Evolutionary conservation across 768 basidiomycete genomes (phyloP).

Genomic region (Pisolithus microcarpus): DNA sequence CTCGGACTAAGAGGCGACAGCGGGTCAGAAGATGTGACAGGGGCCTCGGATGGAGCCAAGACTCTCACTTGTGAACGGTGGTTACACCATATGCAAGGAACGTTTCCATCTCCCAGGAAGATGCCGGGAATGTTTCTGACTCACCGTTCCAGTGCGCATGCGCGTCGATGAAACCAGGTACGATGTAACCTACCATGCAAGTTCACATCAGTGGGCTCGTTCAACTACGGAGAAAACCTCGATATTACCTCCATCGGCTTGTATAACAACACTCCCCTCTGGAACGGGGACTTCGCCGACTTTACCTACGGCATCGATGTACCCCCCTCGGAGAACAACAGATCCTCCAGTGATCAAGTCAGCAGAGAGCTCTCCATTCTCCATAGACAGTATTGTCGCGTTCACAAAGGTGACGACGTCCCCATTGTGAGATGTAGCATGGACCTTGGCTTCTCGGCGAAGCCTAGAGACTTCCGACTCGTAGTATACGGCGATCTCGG

Average conservation of each 20-base stretch:
- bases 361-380: slow-evolving; percentile 36
- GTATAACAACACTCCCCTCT: slow-evolving; percentile 38
- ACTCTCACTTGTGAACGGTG: slow-evolving; percentile 62
- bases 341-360: slow-evolving; percentile 51
- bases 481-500: slow-evolving; percentile 54
- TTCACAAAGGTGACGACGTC: slow-evolving; percentile 56
- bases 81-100: slow-evolving; percentile 75
- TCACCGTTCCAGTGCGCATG: slow-evolving; percentile 68
- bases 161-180: slow-evolving; percentile 70
- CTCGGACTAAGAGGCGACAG: slow-evolving; percentile 44
- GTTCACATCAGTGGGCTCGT: slow-evolving; percentile 2
- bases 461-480: slow-evolving; percentile 55
- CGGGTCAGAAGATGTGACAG: not conserved
- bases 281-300: slow-evolving; percentile 29
- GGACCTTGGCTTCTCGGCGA: slow-evolving; percentile 40
- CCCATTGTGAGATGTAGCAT: slow-evolving; percentile 2
- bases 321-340: slow-evolving; percentile 47
- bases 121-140: slow-evolving; percentile 45
- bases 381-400: slow-evolving; percentile 67
- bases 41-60: not conserved
- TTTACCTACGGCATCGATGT: slow-evolving; percentile 45
- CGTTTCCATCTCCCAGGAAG: slow-evolving; percentile 68
- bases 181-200: slow-evolving; percentile 43
- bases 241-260: slow-evolving; percentile 54
- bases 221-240: too few relatives aligned